Evolutionary conservation across 192 early-diverging fungal genomes (phyloP).

Genomic region (Coemansia sp.): DNA sequence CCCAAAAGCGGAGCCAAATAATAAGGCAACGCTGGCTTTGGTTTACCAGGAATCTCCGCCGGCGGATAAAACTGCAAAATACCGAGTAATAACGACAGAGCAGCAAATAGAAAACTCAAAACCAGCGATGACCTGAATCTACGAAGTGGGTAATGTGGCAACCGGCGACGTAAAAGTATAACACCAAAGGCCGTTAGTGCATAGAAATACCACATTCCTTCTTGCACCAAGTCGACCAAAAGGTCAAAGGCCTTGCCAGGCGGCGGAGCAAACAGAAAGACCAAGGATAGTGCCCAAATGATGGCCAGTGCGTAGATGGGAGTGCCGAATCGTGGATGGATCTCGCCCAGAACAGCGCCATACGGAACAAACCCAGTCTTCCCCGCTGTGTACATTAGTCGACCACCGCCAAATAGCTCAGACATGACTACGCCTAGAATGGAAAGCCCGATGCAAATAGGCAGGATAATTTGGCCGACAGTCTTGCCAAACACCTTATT

Average conservation of each 20-base stretch:
- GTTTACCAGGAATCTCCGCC: constrained; percentile 31
- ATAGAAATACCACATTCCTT: constrained; percentile 66
- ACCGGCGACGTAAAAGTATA: constrained; percentile 48
- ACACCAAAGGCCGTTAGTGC: constrained; percentile 59
- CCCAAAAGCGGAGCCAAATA: constrained; percentile 46
- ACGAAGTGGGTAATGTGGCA: constrained; percentile 45
- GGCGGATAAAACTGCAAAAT: constrained; percentile 56
- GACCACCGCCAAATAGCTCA: constrained; percentile 57
- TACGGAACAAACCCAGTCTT: constrained; percentile 60
- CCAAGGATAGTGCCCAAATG: constrained; percentile 51
- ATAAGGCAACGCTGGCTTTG: constrained; percentile 36
- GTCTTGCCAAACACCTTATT: constrained; percentile 58
- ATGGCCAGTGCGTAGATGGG: constrained; percentile 56
- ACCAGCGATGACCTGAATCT: constrained; percentile 43
- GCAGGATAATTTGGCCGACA: constrained; percentile 57
- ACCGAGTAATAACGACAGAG: constrained; percentile 34
- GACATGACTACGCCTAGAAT: constrained; percentile 58
- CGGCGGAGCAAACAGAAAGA: constrained; percentile 58
- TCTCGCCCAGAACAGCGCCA: constrained; percentile 40
- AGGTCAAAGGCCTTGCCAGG: constrained; percentile 61
- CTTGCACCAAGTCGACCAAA: constrained; percentile 58
- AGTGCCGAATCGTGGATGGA: constrained; percentile 53
- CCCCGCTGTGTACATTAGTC: constrained; percentile 58
- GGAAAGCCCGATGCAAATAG: constrained; percentile 57
- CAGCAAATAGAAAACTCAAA: constrained; percentile 44